Evolutionary conservation across 805 yeast species (phyloP).

Genomic region (Cephaloascus fragrans): DNA sequence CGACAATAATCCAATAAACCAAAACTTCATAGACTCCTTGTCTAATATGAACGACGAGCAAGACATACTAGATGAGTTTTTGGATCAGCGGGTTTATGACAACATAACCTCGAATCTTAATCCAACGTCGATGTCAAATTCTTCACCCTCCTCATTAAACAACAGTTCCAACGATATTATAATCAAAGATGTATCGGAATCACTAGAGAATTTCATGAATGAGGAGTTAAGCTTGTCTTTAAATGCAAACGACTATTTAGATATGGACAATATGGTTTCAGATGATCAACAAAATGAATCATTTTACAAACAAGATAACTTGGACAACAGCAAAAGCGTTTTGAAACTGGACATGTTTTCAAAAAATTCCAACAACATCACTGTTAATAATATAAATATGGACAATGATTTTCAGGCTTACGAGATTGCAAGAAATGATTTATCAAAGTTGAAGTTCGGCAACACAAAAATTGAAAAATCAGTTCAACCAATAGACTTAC

Average conservation of each 20-base stretch:
- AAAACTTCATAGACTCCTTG: neutral
- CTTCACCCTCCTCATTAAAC: too few species aligned
- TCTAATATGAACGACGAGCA: conserved; percentile 17
- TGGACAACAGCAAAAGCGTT: neutral
- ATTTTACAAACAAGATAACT: neutral
- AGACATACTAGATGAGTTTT: conserved; percentile 48
- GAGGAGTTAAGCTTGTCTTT: conserved; percentile 2
- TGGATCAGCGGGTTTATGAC: conserved; percentile 43
- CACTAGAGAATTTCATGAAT: neutral
- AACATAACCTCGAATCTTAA: conserved; percentile 9
- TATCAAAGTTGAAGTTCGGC: conserved; percentile 47
- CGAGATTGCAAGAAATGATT: conserved; percentile 36
- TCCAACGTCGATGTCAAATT: too few species aligned
- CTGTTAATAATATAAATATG: neutral
- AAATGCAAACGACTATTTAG: neutral
- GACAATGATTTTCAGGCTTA: conserved; percentile 18
- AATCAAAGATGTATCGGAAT: neutral
- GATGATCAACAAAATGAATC: neutral
- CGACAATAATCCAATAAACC: too few species aligned
- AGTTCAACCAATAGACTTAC: conserved; percentile 8
- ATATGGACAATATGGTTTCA: neutral
- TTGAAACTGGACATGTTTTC: too few species aligned
- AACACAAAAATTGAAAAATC: conserved; percentile 13
- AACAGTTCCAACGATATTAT: neutral
- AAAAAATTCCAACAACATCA: neutral